Evolutionary conservation across 2,329 filamentous ascomycete genomes (phyloP).

Genomic region (Spiromastix sp.): DNA sequence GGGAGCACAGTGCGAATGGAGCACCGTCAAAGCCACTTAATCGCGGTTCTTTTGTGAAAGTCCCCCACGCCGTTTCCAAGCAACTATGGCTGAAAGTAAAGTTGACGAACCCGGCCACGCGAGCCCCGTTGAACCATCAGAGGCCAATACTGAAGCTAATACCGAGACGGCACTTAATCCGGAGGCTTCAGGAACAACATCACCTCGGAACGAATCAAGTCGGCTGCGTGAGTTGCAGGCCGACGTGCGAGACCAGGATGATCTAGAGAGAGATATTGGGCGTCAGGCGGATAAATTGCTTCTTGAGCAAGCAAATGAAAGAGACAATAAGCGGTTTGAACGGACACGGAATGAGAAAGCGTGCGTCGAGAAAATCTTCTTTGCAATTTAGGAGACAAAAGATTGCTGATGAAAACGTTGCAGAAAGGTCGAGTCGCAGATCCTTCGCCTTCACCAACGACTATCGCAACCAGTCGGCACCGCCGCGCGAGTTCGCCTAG

Average conservation of each 20-base stretch:
- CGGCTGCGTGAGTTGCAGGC: conserved; percentile 54
- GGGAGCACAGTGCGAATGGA: no score
- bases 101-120: no score
- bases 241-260: conserved; percentile 73
- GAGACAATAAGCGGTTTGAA: conserved; percentile 52
- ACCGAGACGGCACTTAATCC: no score
- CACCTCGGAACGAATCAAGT: conserved; percentile 52
- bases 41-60: no score
- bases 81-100: no score
- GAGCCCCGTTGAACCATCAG: no score
- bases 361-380: no score
- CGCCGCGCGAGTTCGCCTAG: conserved; percentile 35
- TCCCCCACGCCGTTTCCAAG: no score
- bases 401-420: conserved; percentile 1
- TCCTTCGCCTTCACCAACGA: conserved; percentile 48
- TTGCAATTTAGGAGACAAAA: neutral
- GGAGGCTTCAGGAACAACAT: no score
- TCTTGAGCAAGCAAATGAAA: conserved; percentile 51
- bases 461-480: conserved; percentile 46
- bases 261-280: conserved; percentile 78
- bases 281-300: conserved; percentile 52
- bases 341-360: conserved; percentile 43
- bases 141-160: no score
- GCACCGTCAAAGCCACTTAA: no score
- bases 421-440: conserved; percentile 54